These are phyloP conservation scores for Colletotrichum sp. DNA, from an alignment of 2,329 filamentous ascomycete genomes.

Conservation along the genomic window DNA sequence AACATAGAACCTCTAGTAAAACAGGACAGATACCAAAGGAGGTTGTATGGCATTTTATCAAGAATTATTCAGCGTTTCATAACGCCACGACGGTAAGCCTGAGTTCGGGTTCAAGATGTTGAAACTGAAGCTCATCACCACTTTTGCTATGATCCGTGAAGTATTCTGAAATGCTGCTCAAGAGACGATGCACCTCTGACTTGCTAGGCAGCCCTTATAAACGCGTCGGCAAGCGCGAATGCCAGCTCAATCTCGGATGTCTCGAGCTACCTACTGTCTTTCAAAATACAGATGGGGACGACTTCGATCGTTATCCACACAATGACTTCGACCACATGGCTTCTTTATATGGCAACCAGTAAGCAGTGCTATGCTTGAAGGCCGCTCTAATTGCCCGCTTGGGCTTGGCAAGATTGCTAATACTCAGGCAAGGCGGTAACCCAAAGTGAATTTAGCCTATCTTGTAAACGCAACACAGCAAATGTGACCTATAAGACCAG, in stretches of 20 bases:
- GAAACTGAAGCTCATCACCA: not conserved
- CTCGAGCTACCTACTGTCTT: not conserved
- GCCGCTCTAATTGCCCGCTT: not conserved
- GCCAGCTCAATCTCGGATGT: not conserved
- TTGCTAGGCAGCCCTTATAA: not conserved
- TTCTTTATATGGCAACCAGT: not conserved
- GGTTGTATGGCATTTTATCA: not conserved
- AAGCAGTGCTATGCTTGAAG: not conserved
- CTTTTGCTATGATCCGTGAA: not conserved
- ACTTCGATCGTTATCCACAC: not conserved
- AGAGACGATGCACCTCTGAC: not conserved
- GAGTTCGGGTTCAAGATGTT: not conserved
- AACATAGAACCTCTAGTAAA: not conserved
- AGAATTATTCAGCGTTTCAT: not conserved
- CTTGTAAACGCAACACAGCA: fast-evolving
- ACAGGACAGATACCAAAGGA: not conserved
- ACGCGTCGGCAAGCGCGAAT: not conserved
- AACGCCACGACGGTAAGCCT: not conserved
- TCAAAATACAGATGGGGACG: not conserved
- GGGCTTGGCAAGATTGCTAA: not conserved
- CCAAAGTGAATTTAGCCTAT: not conserved
- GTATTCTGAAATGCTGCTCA: not conserved
- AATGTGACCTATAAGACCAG: not conserved
- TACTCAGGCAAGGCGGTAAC: not conserved
- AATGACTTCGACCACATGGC: not conserved